Evolutionary conservation across 495 filamentous ascomycete genomes (phyloP).

Genomic region (Evernia prunastri): DNA sequence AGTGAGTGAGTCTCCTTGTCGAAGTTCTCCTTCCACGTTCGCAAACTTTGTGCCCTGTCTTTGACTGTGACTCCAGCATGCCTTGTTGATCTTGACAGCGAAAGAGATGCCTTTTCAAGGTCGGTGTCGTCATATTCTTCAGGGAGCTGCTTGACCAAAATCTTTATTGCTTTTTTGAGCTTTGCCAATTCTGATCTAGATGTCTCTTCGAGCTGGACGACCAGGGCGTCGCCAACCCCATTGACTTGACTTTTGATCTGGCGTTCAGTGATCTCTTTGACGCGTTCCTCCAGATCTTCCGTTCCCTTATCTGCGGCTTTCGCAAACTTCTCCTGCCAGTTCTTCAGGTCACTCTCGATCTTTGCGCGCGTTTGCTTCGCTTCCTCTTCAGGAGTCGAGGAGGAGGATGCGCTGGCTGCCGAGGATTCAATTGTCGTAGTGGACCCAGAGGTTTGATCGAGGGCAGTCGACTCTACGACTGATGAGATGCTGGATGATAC

Average conservation of each 20-base stretch:
- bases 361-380: constrained; percentile 54
- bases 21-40: constrained; percentile 70
- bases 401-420: constrained; percentile 26
- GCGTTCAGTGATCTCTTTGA: constrained; percentile 72
- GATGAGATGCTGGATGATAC: constrained; percentile 28
- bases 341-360: constrained; percentile 67
- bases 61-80: constrained; percentile 70
- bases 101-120: constrained; percentile 53
- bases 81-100: constrained; percentile 57
- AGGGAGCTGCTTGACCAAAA: constrained; percentile 51
- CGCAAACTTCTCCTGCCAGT: constrained; percentile 81
- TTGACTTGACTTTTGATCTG: constrained; percentile 59
- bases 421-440: constrained; percentile 27
- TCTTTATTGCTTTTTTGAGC: constrained; percentile 62
- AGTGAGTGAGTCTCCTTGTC: constrained; percentile 61
- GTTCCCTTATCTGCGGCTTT: constrained; percentile 74
- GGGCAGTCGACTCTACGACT: constrained; percentile 29
- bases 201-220: constrained; percentile 61
- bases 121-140: constrained; percentile 46
- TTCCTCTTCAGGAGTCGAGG: constrained; percentile 38
- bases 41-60: constrained; percentile 71
- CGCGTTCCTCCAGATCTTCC: constrained; percentile 58
- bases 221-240: constrained; percentile 59
- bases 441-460: constrained; percentile 22
- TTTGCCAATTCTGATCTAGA: constrained; percentile 52